phyloP scores from a whole-genome alignment of 1,284 basidiomycete genomes.

The Exobasidium rhododendri region DNA sequence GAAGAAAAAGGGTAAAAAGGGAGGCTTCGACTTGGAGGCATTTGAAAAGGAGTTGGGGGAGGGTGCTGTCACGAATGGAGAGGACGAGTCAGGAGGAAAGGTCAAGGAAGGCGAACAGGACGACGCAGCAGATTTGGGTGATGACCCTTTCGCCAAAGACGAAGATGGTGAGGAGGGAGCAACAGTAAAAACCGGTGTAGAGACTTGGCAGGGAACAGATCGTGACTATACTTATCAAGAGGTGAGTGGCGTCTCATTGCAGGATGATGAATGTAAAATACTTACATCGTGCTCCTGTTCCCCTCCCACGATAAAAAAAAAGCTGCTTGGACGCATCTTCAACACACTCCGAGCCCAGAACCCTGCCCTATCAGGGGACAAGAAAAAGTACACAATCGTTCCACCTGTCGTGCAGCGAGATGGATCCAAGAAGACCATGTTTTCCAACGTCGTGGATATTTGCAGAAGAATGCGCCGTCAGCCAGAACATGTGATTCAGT shows the following conservation, averaged over 20 bases:
- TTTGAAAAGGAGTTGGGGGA: constrained; percentile 55
- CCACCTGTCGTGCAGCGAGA: constrained; percentile 93
- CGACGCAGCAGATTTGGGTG: constrained; percentile 58
- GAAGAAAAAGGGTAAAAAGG: constrained; percentile 55
- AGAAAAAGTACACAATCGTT: constrained; percentile 93
- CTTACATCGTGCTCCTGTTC: not conserved
- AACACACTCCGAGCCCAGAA: constrained; percentile 86
- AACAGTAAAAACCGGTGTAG: constrained; percentile 26
- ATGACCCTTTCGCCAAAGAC: constrained; percentile 42
- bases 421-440: constrained; percentile 92
- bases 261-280: no score
- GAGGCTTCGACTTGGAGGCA: constrained; percentile 54
- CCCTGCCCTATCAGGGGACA: constrained; percentile 70
- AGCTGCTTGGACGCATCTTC: constrained; percentile 93
- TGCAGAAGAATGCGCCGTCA: constrained; percentile 98
- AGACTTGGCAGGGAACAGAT: constrained; percentile 78
- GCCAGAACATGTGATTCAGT: constrained; percentile 98
- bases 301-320: not conserved
- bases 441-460: constrained; percentile 94
- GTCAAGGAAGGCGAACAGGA: constrained; percentile 64
- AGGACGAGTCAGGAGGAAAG: not conserved
- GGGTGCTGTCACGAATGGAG: constrained; percentile 52
- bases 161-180: constrained; percentile 27
- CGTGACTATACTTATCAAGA: constrained; percentile 93
- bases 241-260: constrained; percentile 62